Conservation (phyloP, 2,329 filamentous ascomycete genomes). For the Stemphylium beticola region DNA sequence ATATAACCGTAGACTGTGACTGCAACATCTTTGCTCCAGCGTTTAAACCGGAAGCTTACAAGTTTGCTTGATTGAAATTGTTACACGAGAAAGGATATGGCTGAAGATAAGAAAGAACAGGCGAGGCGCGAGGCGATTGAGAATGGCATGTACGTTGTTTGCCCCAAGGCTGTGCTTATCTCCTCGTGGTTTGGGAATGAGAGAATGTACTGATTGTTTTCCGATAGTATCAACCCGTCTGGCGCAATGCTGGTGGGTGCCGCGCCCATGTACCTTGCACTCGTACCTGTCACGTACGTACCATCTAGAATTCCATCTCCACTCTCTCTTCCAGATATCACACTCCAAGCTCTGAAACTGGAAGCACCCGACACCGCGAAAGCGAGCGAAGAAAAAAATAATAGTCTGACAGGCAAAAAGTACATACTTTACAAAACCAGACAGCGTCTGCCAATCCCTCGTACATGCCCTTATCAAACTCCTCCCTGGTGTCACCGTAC, state of each 20-base stretch:
- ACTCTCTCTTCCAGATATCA: neutral
- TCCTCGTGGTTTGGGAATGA: too few relatives aligned
- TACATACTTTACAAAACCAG: constrained; percentile 26
- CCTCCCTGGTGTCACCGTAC: constrained; percentile 25
- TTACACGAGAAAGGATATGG: constrained; percentile 13
- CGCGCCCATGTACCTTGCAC: constrained; percentile 28
- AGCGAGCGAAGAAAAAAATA: too few relatives aligned
- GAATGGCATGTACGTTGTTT: constrained; percentile 24
- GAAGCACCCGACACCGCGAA: too few relatives aligned
- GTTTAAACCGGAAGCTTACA: neutral
- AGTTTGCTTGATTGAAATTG: neutral
- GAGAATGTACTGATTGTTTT: too few relatives aligned
- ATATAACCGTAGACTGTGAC: constrained; percentile 1
- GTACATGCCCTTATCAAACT: constrained; percentile 30
- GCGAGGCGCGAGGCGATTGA: constrained; percentile 19
- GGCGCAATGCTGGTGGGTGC: constrained; percentile 21
- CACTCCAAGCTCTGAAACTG: too few relatives aligned
- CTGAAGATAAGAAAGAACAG: constrained; percentile 29
- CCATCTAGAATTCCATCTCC: neutral
- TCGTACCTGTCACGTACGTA: constrained; percentile 27
- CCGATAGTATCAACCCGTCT: constrained; percentile 23
- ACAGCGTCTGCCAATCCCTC: constrained; percentile 27
- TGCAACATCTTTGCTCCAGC: neutral
- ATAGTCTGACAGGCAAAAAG: constrained; percentile 1
- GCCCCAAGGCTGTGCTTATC: too few relatives aligned